phyloP scores from a whole-genome alignment of 305 asterid genomes.

The Fraxinus velutina region DNA sequence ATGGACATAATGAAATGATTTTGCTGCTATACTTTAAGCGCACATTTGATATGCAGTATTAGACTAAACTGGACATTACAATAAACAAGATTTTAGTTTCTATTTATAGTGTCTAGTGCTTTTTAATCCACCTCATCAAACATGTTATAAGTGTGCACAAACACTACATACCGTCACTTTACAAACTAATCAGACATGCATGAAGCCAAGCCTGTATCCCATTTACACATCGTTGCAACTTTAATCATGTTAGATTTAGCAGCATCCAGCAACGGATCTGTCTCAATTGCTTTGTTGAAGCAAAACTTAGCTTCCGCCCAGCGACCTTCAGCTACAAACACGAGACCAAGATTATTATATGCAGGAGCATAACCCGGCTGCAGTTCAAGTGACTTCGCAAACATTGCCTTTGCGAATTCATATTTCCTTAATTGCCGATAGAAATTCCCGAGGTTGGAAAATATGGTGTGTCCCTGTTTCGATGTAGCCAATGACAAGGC shows the following conservation, averaged over 20 bases:
- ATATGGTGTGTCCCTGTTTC: constrained; percentile 67
- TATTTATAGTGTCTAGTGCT: neutral
- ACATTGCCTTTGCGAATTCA: constrained; percentile 79
- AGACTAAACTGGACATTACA: neutral
- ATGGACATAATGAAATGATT: neutral
- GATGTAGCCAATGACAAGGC: constrained; percentile 69
- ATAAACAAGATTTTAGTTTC: neutral
- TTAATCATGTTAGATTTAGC: constrained; percentile 79
- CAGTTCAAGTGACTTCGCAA: constrained; percentile 80
- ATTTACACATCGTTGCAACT: constrained; percentile 47
- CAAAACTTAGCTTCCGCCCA: constrained; percentile 77
- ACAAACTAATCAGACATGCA: constrained; percentile 22
- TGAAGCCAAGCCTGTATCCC: constrained; percentile 31
- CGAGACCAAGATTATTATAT: constrained; percentile 92
- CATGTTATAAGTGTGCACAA: neutral
- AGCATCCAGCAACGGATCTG: constrained; percentile 83
- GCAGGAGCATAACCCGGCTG: constrained; percentile 96
- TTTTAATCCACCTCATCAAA: neutral
- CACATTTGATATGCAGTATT: neutral
- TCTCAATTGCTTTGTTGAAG: constrained; percentile 71
- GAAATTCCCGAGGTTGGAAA: constrained; percentile 82
- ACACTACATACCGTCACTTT: constrained; percentile 15
- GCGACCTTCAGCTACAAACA: constrained; percentile 77
- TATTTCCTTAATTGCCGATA: constrained; percentile 68
- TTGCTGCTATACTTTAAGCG: neutral